Conservation (phyloP, 768 basidiomycete genomes). For the Candolleomyces eurysporus region DNA sequence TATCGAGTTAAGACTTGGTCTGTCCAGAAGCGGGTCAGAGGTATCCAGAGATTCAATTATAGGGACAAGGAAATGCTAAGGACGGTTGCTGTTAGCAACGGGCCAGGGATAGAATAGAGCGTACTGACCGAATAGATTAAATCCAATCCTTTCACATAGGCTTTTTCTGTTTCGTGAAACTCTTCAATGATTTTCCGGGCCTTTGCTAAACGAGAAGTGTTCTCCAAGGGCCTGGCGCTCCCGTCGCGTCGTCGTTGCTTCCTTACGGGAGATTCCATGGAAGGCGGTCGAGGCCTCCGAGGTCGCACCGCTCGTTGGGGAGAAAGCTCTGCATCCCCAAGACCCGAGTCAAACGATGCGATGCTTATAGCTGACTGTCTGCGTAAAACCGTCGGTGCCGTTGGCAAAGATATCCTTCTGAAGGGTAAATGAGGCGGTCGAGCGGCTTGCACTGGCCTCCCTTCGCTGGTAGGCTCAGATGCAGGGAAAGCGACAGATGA, state of each 20-base stretch:
- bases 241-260: slow-evolving; percentile 35
- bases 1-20: slow-evolving; percentile 64
- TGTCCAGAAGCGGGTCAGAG: slow-evolving; percentile 63
- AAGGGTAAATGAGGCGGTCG: slow-evolving; percentile 55
- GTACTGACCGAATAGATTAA: slow-evolving; percentile 72
- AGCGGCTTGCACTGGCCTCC: slow-evolving; percentile 29
- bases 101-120: not conserved
- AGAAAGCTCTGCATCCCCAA: slow-evolving; percentile 43
- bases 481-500: slow-evolving; percentile 23
- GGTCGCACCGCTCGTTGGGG: slow-evolving; percentile 13
- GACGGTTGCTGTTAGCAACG: not conserved
- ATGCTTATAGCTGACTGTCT: slow-evolving; percentile 70
- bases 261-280: slow-evolving; percentile 38
- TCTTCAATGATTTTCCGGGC: slow-evolving; percentile 73
- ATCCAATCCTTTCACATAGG: slow-evolving; percentile 80
- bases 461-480: slow-evolving; percentile 18
- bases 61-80: slow-evolving; percentile 78
- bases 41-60: slow-evolving; percentile 75
- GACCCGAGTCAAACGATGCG: slow-evolving; percentile 70
- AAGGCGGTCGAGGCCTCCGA: slow-evolving; percentile 32
- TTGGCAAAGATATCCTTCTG: slow-evolving; percentile 60
- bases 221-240: slow-evolving; percentile 39
- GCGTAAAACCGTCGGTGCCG: slow-evolving; percentile 48
- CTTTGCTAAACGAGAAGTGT: slow-evolving; percentile 48
- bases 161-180: slow-evolving; percentile 77